These are phyloP conservation scores for Ascoidea rubescens DNA, from an alignment of 805 yeast genomes.

Conservation along the genomic window DNA sequence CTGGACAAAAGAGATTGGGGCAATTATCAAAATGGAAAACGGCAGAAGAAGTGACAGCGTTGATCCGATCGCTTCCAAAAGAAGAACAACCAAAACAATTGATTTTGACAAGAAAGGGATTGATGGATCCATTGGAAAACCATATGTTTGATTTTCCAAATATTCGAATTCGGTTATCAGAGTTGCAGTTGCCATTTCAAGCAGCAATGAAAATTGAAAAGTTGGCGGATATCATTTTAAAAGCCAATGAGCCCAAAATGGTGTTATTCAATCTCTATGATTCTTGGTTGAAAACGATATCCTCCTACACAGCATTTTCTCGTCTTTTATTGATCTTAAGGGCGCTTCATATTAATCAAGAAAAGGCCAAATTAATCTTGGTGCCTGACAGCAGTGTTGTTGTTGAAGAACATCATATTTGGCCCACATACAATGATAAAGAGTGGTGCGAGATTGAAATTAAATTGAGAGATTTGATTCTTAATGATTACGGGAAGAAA, in stretches of 20 bases:
- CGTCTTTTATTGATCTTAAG: constrained; percentile 73
- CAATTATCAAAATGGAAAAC: constrained; percentile 97
- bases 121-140: constrained; percentile 88
- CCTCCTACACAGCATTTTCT: constrained; percentile 89
- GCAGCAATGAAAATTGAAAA: constrained; percentile 75
- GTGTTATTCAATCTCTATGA: constrained; percentile 82
- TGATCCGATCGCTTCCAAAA: constrained; percentile 74
- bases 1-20: constrained; percentile 88
- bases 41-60: constrained; percentile 92
- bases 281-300: constrained; percentile 77
- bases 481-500: constrained; percentile 73
- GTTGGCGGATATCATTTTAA: constrained; percentile 60
- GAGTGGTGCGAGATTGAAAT: constrained; percentile 90
- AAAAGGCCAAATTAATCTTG: constrained; percentile 59
- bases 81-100: constrained; percentile 94
- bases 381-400: constrained; percentile 59
- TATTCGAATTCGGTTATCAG: constrained; percentile 78
- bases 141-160: constrained; percentile 96
- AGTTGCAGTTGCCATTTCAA: constrained; percentile 78
- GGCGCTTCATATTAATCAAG: constrained; percentile 66
- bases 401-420: constrained; percentile 69
- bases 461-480: constrained; percentile 74
- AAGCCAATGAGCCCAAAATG: constrained; percentile 90
- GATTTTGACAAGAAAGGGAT: constrained; percentile 80
- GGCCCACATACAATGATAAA: constrained; percentile 85